Conservation (phyloP, 345 rosid genomes). For the Eucalyptus decipiens region DNA sequence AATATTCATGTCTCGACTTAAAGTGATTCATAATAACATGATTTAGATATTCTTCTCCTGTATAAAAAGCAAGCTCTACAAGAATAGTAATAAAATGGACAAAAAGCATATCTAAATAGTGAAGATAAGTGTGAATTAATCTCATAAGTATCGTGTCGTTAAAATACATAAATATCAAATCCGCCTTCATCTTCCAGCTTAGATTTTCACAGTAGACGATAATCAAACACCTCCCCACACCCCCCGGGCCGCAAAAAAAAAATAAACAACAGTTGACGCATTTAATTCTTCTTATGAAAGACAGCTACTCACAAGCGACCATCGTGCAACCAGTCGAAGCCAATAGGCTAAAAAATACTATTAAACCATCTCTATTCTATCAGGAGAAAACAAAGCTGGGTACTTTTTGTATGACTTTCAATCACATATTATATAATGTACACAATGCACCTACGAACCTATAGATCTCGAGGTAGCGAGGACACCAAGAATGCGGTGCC, state of each 20-base stretch:
- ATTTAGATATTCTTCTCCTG: neutral
- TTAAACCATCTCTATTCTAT: neutral
- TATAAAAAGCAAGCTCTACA: neutral
- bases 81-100: neutral
- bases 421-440: neutral
- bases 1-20: neutral
- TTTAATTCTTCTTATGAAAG: neutral
- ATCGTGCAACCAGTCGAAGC: neutral
- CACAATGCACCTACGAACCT: conserved; percentile 7
- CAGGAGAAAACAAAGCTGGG: neutral
- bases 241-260: fast-evolving
- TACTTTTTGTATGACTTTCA: neutral
- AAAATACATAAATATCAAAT: neutral
- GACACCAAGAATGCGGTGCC: conserved; percentile 47
- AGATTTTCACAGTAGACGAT: no score
- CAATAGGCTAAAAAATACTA: neutral
- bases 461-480: conserved; percentile 67
- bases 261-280: neutral
- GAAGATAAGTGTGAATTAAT: neutral
- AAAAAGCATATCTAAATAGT: neutral
- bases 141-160: neutral
- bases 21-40: neutral
- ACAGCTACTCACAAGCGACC: neutral
- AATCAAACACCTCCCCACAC: neutral
- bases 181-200: neutral